Percentiles rank a stretch among this genome's conserved stretches.
These are phyloP conservation scores for Pseudognaphalium luteoalbum DNA, from an alignment of 129 eudicot genomes.

Conservation along the genomic window DNA sequence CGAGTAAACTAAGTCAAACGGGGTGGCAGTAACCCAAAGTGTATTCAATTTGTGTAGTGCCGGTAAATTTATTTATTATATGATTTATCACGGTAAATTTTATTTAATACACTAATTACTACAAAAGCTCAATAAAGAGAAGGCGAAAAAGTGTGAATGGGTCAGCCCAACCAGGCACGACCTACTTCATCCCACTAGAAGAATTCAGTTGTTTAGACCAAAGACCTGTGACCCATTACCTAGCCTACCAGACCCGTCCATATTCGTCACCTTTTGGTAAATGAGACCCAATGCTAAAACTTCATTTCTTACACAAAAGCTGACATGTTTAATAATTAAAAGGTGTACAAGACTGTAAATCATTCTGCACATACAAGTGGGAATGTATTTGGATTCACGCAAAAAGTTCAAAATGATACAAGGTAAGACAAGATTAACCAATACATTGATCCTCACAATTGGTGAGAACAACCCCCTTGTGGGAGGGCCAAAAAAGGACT, in stretches of 20 bases:
- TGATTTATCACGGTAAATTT: neutral
- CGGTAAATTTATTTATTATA: neutral
- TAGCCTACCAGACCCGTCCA: neutral
- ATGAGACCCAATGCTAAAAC: neutral
- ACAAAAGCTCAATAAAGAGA: neutral
- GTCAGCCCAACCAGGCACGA: neutral
- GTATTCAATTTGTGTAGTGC: neutral
- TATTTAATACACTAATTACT: neutral
- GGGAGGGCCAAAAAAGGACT: no score
- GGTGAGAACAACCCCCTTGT: constrained; percentile 35
- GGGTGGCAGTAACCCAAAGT: neutral
- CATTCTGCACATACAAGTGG: neutral
- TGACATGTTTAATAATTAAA: neutral
- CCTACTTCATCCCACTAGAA: neutral
- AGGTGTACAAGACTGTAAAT: neutral
- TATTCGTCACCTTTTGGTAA: neutral
- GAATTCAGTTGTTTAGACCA: neutral
- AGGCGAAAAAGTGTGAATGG: neutral
- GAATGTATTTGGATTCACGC: constrained; percentile 4
- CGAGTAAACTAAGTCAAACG: neutral
- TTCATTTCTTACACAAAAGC: neutral
- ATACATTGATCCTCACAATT: constrained; percentile 35
- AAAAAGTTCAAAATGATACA: constrained; percentile 16
- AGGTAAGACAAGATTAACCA: constrained; percentile 13
- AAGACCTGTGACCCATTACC: neutral